Conservation (phyloP, 306 rosid genomes). For the Vicia villosa region DNA sequence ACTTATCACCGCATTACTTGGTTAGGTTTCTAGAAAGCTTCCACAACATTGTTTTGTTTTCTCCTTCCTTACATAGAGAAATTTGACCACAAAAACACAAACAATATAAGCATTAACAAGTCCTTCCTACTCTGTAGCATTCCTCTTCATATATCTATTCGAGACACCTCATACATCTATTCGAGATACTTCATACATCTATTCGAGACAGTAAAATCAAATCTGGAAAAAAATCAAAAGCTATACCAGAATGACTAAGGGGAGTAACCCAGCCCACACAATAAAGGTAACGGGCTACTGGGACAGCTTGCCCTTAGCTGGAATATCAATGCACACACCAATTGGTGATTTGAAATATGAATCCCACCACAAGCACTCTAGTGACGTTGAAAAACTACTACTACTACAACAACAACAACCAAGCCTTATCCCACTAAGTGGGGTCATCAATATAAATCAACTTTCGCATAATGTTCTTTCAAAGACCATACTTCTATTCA, state of each 20-base stretch:
- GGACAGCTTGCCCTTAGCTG: neutral
- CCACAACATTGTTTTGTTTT: neutral
- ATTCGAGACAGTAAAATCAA: neutral
- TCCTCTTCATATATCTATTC: neutral
- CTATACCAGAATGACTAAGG: neutral
- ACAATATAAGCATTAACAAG: too few relatives aligned
- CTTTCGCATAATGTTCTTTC: too few relatives aligned
- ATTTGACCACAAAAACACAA: too few relatives aligned
- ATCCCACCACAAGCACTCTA: neutral
- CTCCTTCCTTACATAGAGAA: too few relatives aligned
- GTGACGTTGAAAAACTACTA: neutral
- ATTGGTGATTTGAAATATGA: neutral
- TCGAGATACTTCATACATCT: too few relatives aligned
- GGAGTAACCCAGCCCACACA: neutral
- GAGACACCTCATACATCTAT: too few relatives aligned
- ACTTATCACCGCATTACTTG: neutral
- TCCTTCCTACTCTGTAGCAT: neutral
- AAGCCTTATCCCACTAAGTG: too few relatives aligned
- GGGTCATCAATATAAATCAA: too few relatives aligned
- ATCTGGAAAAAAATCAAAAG: neutral
- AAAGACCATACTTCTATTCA: too few relatives aligned
- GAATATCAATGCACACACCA: neutral
- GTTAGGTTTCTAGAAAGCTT: constrained; percentile 5
- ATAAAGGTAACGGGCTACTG: neutral
- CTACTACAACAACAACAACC: too few relatives aligned